These are phyloP conservation scores for Oryza officinalis DNA, from an alignment of 176 grass and related monocot species.

Conservation along the genomic window DNA sequence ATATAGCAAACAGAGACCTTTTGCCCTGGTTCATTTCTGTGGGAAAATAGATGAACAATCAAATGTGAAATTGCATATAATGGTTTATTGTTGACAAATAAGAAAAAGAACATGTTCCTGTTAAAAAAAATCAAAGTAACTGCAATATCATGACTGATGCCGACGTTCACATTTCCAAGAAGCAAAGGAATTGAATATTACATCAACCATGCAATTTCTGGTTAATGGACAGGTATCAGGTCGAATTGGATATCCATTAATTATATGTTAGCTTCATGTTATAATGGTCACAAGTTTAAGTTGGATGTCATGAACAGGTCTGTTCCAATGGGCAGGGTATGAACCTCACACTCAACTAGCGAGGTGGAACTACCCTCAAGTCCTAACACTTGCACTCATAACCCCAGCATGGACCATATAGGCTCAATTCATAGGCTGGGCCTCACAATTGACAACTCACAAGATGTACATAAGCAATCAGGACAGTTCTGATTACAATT, in stretches of 20 bases:
- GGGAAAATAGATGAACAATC: neutral
- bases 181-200: slow-evolving; percentile 2
- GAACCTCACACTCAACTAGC: neutral
- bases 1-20: neutral
- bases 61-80: slow-evolving; percentile 10
- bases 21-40: neutral
- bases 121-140: neutral
- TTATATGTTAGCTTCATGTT: neutral
- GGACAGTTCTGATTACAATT: neutral
- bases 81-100: neutral
- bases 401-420: neutral
- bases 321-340: neutral
- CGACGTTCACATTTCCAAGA: neutral
- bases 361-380: neutral
- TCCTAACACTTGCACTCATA: neutral
- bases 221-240: neutral
- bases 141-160: neutral
- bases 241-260: neutral
- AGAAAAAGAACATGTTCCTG: neutral
- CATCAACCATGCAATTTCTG: neutral
- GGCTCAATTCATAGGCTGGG: neutral
- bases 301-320: slow-evolving; percentile 6
- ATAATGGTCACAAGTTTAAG: neutral
- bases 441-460: neutral
- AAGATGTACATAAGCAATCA: neutral